phyloP scores from a whole-genome alignment of 768 basidiomycete genomes.

The Candolleomyces eurysporus region DNA sequence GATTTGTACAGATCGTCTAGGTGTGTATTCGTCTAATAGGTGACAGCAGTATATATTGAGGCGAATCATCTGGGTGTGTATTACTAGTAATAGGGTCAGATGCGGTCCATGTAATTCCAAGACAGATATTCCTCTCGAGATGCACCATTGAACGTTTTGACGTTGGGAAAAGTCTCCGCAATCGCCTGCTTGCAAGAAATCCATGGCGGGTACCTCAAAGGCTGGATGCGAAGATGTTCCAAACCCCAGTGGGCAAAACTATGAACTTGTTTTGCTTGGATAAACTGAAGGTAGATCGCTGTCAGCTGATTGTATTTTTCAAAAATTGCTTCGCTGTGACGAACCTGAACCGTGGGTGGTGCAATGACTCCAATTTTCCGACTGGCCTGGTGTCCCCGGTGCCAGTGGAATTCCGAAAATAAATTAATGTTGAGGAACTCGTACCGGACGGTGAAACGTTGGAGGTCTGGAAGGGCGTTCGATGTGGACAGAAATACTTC shows the following conservation, averaged over 20 bases:
- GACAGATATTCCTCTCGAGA: not conserved
- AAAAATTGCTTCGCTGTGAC: not conserved
- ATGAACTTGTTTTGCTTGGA: not conserved
- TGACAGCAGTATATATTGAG: too few relatives aligned
- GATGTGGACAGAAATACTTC: not conserved
- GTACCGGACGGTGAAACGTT: not conserved
- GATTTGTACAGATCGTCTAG: too few relatives aligned
- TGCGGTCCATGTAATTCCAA: too few relatives aligned
- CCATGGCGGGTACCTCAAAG: not conserved
- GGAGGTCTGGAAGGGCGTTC: not conserved
- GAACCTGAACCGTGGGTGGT: not conserved
- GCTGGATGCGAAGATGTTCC: not conserved
- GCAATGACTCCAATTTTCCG: not conserved
- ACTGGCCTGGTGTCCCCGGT: too few relatives aligned
- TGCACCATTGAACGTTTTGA: not conserved
- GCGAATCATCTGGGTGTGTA: too few relatives aligned
- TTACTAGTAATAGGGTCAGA: too few relatives aligned
- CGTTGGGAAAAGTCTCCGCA: not conserved
- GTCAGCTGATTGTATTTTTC: not conserved
- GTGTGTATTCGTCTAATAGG: too few relatives aligned
- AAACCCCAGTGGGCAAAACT: not conserved
- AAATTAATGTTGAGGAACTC: not conserved
- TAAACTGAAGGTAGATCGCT: not conserved
- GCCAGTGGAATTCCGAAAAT: not conserved
- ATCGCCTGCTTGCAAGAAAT: not conserved